These are phyloP conservation scores for Botrytis paeoniae DNA, from an alignment of 2,329 filamentous ascomycete species.

Conservation along the genomic window DNA sequence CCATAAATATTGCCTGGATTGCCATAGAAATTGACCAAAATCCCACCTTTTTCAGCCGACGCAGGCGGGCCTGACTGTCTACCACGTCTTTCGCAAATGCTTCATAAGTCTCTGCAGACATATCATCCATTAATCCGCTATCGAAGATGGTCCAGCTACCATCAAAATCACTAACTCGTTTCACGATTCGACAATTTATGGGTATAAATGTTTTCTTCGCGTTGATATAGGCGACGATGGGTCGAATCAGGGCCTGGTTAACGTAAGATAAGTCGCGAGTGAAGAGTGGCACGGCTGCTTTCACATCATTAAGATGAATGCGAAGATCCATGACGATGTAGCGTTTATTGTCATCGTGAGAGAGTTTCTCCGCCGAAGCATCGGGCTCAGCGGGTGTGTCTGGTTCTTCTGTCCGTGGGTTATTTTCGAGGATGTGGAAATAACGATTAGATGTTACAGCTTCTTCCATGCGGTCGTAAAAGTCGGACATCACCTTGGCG, in stretches of 20 bases:
- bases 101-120: slow-evolving; percentile 89
- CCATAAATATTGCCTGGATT: slow-evolving; percentile 90
- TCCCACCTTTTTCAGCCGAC: slow-evolving; percentile 90
- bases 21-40: slow-evolving; percentile 93
- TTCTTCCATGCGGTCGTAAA: slow-evolving; percentile 94
- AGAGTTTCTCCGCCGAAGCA: slow-evolving; percentile 31
- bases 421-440: slow-evolving; percentile 54
- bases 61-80: slow-evolving; percentile 79
- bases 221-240: slow-evolving; percentile 98
- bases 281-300: slow-evolving; percentile 89
- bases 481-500: slow-evolving; percentile 91
- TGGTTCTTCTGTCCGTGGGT: slow-evolving; percentile 36
- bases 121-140: slow-evolving; percentile 88
- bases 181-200: slow-evolving; percentile 90
- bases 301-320: slow-evolving; percentile 93
- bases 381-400: slow-evolving; percentile 32
- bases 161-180: slow-evolving; percentile 84
- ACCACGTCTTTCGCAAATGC: slow-evolving; percentile 91
- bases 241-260: slow-evolving; percentile 90
- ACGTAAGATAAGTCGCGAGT: slow-evolving; percentile 90
- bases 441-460: slow-evolving; percentile 79
- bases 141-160: slow-evolving; percentile 95
- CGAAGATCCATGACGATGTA: slow-evolving; percentile 92
- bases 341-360: slow-evolving; percentile 58
- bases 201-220: slow-evolving; percentile 93